Conservation (phyloP, 306 rosid species). For the Corylus avellana region DNA sequence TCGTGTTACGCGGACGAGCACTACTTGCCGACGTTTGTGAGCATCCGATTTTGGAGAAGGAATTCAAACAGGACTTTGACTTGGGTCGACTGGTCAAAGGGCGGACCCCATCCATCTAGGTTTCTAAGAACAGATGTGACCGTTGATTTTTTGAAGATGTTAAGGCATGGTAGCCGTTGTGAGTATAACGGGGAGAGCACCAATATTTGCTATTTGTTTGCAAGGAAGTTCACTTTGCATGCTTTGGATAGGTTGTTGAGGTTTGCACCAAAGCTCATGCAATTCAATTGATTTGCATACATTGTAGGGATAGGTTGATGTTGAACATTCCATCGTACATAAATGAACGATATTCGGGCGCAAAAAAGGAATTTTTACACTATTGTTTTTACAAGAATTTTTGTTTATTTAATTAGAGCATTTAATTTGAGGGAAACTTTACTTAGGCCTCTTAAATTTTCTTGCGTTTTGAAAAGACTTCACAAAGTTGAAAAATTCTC, state of each 20-base stretch:
- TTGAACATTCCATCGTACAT: background rate
- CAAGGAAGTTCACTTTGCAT: conserved; percentile 68
- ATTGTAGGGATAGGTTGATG: background rate
- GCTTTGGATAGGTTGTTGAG: conserved; percentile 65
- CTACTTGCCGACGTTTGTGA: conserved; percentile 67
- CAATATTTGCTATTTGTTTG: conserved; percentile 69
- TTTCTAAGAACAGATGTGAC: conserved; percentile 51
- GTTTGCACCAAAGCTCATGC: conserved; percentile 79
- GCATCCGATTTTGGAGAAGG: conserved; percentile 41
- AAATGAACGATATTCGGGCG: background rate
- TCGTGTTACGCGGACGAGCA: conserved; percentile 81
- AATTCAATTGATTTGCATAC: conserved; percentile 41
- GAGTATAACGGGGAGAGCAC: conserved; percentile 57
- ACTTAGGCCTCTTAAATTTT: too few relatives aligned
- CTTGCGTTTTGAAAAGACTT: too few relatives aligned
- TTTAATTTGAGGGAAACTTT: too few relatives aligned
- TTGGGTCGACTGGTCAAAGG: conserved; percentile 86
- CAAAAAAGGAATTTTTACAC: background rate
- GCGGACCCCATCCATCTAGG: conserved; percentile 74
- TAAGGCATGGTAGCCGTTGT: conserved; percentile 58
- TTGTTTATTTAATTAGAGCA: background rate
- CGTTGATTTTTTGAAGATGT: conserved; percentile 37
- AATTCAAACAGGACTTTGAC: conserved; percentile 81
- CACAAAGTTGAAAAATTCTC: too few relatives aligned
- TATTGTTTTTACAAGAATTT: background rate